These are phyloP conservation scores for Mycena pura DNA, from an alignment of 768 basidiomycete genomes.

Conservation along the genomic window DNA sequence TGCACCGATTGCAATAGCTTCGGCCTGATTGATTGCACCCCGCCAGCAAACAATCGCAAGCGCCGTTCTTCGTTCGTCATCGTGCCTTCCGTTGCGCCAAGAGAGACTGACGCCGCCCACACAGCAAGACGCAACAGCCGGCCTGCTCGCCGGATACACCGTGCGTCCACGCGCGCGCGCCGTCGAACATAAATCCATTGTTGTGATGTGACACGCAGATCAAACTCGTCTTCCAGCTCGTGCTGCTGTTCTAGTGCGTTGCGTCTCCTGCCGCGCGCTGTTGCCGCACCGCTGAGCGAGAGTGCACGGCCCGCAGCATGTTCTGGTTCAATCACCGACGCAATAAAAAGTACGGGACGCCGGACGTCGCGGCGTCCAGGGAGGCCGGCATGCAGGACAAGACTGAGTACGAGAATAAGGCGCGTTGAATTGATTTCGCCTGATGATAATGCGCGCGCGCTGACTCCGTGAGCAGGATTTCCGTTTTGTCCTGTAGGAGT, in stretches of 20 bases:
- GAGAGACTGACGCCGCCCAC: background rate
- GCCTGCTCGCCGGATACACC: conserved; percentile 24
- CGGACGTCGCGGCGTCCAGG: conserved; percentile 22
- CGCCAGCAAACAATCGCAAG: conserved; percentile 23
- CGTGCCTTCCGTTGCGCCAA: background rate
- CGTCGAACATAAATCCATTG: too few species aligned
- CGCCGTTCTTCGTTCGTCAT: conserved; percentile 21
- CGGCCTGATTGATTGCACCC: background rate
- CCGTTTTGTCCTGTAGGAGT: too few species aligned
- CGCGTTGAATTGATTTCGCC: background rate
- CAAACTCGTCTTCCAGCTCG: conserved; percentile 27
- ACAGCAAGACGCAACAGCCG: conserved; percentile 25
- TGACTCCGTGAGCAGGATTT: background rate
- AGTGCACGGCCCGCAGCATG: conserved; percentile 16
- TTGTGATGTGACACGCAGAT: too few species aligned
- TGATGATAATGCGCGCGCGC: background rate
- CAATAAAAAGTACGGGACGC: conserved; percentile 21
- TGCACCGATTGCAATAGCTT: background rate
- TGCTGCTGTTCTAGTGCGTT: conserved; percentile 18
- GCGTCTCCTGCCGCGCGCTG: background rate
- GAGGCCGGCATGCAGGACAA: conserved; percentile 32
- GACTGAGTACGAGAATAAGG: conserved; percentile 31
- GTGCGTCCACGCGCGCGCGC: background rate
- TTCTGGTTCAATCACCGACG: conserved; percentile 18
- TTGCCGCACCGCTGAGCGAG: too few species aligned